A percentile compares a stretch with the other conserved stretches of the same genome.
Conservation (phyloP, 1,284 basidiomycete genomes). For the Earliella scabrosa region DNA sequence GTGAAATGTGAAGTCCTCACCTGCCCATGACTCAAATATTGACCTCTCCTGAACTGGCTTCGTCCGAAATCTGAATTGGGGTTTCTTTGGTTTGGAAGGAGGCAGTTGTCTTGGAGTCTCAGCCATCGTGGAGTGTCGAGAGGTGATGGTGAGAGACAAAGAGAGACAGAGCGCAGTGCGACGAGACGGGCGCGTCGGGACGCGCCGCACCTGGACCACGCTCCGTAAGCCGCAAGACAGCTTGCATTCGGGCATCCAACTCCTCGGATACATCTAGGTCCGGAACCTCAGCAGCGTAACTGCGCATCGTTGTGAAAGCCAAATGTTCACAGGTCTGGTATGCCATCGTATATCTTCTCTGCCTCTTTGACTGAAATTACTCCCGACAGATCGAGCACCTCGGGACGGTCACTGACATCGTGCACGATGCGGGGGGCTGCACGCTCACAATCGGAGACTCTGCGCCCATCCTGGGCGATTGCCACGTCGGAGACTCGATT, state of each 20-base stretch:
- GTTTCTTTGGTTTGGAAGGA: constrained; percentile 5
- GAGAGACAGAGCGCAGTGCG: too few species aligned
- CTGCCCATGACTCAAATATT: constrained; percentile 41
- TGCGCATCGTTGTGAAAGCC: too few species aligned
- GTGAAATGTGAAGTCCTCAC: constrained; percentile 20
- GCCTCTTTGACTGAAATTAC: constrained; percentile 15
- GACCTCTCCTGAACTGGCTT: constrained; percentile 29
- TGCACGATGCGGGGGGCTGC: constrained; percentile 74
- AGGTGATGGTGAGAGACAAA: constrained; percentile 8
- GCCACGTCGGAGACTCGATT: constrained; percentile 94
- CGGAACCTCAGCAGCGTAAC: background rate
- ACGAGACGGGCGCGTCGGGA: background rate
- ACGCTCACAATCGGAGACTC: constrained; percentile 82
- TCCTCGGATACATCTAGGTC: background rate
- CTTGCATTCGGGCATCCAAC: constrained; percentile 1
- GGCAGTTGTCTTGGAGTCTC: constrained; percentile 5
- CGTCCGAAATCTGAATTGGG: constrained; percentile 23
- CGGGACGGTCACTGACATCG: constrained; percentile 71
- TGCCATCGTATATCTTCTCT: constrained; percentile 28
- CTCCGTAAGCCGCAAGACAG: background rate
- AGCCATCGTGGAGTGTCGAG: constrained; percentile 9
- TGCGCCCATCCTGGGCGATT: constrained; percentile 85
- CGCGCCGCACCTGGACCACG: background rate
- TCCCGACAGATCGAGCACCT: constrained; percentile 85
- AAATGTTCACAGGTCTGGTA: constrained; percentile 79